Evolutionary conservation across 441 rosid genomes (phyloP), one percentile per base, ranked within the genome.

Genomic region (Melastoma candidum): DNA sequence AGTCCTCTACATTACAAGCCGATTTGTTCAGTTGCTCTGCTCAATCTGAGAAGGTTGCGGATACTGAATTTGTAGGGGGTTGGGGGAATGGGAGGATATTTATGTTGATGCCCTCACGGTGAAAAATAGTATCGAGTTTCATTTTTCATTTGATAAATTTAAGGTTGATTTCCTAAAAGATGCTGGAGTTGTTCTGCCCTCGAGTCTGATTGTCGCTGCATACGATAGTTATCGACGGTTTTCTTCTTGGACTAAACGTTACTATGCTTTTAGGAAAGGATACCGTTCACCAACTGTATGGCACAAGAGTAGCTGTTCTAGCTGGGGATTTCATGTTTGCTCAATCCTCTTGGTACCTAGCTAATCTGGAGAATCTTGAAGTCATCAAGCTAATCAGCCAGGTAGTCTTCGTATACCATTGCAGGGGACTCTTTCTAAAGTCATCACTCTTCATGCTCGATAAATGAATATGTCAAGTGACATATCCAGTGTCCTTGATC

Each of bases 321-420:
- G 96, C 95, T 8, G 98, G 95, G 63, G 98, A 92, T 57, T 92
- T 83, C 68, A 83, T 84, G 96, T 92, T 87, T 73, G 95, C 94
- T 75, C 98, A 92, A 71, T 85, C 98, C 0, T 92, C 96, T 3
- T 88, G 96, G 96, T 85, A 82, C 73, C 79, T 92, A 1, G 96
- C 98, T 17, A 92, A 88, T 69, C 95, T 92, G 12, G 98, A 85
- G 71, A 92, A 85, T 65, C 71, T 92, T 9, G 79, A 88, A 73
- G 92, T 85, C 69, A 92, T 88, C 73, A 92, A 88, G 70, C 94
- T 92, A 63, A 92, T 87, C 57, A 85, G 96, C 71, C 96, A 85
- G 95, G 97, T 90, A 65, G 46, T 53, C 46, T 11, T 12, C 44
- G 14, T 29, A n/a, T 53, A 7, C 14, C 46, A 52, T 14, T n/a